Percentiles rank a stretch among this genome's conserved stretches.
phyloP scores from a whole-genome alignment of 2,329 filamentous ascomycete species.

The Pseudogymnoascus sp. region DNA sequence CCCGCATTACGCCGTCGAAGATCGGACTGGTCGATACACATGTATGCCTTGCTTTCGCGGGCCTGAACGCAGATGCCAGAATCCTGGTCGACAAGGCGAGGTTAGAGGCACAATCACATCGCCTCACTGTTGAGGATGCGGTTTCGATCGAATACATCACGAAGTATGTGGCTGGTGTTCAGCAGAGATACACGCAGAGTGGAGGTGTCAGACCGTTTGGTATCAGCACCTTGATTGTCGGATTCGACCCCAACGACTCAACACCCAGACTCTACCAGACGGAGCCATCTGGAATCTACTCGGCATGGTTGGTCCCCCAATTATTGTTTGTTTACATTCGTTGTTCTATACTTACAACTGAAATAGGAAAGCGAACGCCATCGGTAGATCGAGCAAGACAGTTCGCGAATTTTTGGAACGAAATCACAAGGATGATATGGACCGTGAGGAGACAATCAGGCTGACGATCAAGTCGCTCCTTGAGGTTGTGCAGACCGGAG shows the following conservation, averaged over 20 bases:
- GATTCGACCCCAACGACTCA: slow-evolving; percentile 91
- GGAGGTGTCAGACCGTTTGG: slow-evolving; percentile 98
- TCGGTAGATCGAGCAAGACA: slow-evolving; percentile 96
- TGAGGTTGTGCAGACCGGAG: slow-evolving; percentile 96
- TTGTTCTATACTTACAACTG: slow-evolving; percentile 13
- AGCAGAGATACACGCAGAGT: slow-evolving; percentile 98
- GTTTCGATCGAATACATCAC: slow-evolving; percentile 99
- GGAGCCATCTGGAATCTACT: slow-evolving; percentile 98
- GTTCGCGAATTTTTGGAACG: slow-evolving; percentile 97
- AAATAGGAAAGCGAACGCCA: slow-evolving; percentile 94
- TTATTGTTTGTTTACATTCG: background rate
- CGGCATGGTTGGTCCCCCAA: slow-evolving; percentile 67
- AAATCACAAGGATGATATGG: slow-evolving; percentile 98
- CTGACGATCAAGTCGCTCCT: slow-evolving; percentile 96
- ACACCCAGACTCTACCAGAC: slow-evolving; percentile 92
- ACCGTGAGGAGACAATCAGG: slow-evolving; percentile 90
- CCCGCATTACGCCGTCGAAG: slow-evolving; percentile 97
- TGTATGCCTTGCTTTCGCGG: slow-evolving; percentile 93
- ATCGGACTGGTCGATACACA: slow-evolving; percentile 94
- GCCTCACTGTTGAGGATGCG: slow-evolving; percentile 93
- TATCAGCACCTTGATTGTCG: slow-evolving; percentile 94
- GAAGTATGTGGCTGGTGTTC: slow-evolving; percentile 95
- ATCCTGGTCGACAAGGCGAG: slow-evolving; percentile 98
- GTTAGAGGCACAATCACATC: slow-evolving; percentile 93
- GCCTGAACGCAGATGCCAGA: slow-evolving; percentile 92